These are phyloP conservation scores for Dalechampia spathulata DNA, from an alignment of 441 rosid genomes.

Conservation along the genomic window DNA sequence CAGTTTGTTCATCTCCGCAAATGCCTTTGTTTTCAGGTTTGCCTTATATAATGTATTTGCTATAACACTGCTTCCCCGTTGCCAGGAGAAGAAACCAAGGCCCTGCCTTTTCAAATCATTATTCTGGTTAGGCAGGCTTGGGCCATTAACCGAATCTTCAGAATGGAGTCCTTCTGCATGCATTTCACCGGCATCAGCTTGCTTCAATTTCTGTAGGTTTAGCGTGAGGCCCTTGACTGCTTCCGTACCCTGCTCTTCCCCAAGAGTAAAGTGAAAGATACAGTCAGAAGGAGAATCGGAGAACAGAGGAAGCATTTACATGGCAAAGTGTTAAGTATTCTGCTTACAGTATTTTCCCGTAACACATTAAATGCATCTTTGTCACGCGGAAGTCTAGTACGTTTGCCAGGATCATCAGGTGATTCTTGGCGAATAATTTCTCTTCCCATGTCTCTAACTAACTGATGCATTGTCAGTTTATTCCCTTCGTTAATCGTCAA, in stretches of 20 bases:
- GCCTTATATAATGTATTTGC: not conserved
- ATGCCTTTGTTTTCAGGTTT: slow-evolving; percentile 5
- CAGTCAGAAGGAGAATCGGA: not conserved
- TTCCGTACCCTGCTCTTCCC: slow-evolving; percentile 10
- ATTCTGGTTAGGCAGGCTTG: not conserved
- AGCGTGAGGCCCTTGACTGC: slow-evolving; percentile 8
- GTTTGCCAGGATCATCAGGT: slow-evolving; percentile 14
- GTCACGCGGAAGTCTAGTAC: slow-evolving; percentile 12
- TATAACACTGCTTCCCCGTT: not conserved
- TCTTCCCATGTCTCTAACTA: slow-evolving; percentile 15
- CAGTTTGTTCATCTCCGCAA: slow-evolving; percentile 7
- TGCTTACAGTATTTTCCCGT: slow-evolving; percentile 8
- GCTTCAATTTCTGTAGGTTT: not conserved
- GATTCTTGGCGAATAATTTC: slow-evolving; percentile 17
- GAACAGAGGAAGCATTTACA: not conserved
- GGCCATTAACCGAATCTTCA: not conserved
- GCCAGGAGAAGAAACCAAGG: slow-evolving; percentile 1
- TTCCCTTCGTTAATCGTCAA: slow-evolving; percentile 10
- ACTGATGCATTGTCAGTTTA: slow-evolving; percentile 14
- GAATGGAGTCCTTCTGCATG: not conserved
- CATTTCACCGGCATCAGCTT: not conserved
- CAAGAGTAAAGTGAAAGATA: not conserved
- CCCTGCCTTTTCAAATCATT: not conserved
- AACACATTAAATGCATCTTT: slow-evolving; percentile 5
- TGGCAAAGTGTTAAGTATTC: not conserved